These are phyloP conservation scores for Mycena epipterygia DNA, from an alignment of 768 basidiomycete species.

Conservation along the genomic window DNA sequence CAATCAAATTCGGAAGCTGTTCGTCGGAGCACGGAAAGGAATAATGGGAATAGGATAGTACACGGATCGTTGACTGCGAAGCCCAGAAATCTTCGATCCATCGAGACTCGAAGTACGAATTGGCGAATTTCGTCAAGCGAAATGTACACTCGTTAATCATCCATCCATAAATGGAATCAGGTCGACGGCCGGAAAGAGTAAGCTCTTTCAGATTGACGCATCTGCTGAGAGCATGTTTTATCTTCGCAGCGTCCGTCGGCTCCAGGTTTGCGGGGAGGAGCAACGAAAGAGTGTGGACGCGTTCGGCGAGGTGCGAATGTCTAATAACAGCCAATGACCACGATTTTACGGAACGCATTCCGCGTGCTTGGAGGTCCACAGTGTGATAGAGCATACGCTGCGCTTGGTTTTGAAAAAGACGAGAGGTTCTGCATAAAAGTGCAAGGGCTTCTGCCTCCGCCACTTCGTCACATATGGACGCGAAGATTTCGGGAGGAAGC, in stretches of 20 bases:
- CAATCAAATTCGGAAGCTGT: slow-evolving; percentile 9
- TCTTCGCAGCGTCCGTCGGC: neutral
- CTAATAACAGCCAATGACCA: slow-evolving; percentile 17
- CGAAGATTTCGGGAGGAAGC: slow-evolving; percentile 24
- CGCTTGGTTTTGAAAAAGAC: neutral
- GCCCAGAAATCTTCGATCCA: neutral
- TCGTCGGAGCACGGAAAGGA: neutral
- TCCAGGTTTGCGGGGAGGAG: neutral
- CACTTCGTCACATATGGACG: too few species aligned
- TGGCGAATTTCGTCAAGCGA: slow-evolving; percentile 1
- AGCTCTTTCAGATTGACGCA: slow-evolving; percentile 17
- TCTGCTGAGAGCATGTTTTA: neutral
- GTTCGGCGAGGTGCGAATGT: slow-evolving; percentile 13
- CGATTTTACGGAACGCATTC: neutral
- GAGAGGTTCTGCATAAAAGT: slow-evolving; percentile 4
- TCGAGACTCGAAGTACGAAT: neutral
- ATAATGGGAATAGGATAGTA: neutral
- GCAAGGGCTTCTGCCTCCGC: neutral
- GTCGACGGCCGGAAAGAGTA: neutral
- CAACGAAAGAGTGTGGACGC: slow-evolving; percentile 12
- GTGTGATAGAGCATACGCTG: slow-evolving; percentile 10
- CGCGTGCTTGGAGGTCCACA: neutral
- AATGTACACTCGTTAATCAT: slow-evolving; percentile 4
- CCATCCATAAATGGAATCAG: neutral
- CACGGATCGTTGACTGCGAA: slow-evolving; percentile 1